Evolutionary conservation across 495 filamentous ascomycete genomes (phyloP).

Genomic region (Penicillium salamii): DNA sequence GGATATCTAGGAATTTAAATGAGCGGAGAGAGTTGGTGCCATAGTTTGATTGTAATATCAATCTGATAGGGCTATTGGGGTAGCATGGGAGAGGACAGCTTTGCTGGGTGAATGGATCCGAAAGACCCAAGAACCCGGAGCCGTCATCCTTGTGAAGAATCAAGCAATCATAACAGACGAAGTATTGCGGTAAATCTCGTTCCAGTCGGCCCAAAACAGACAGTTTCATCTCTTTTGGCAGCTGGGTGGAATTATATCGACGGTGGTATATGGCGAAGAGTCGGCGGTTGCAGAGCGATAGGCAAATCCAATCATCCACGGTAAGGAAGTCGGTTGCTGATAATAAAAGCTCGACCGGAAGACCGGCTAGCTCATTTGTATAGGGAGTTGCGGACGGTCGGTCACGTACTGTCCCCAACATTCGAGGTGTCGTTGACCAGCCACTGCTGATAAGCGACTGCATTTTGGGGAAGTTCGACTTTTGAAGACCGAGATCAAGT

Average conservation of each 20-base stretch:
- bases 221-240: neutral
- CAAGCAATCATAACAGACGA: neutral
- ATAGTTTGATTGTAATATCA: too few relatives aligned
- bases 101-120: too few relatives aligned
- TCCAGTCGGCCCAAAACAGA: neutral
- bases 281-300: slow-evolving; percentile 5
- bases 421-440: too few relatives aligned
- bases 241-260: neutral
- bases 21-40: too few relatives aligned
- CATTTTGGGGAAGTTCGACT: too few relatives aligned
- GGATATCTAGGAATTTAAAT: too few relatives aligned
- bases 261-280: neutral
- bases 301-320: neutral
- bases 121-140: neutral
- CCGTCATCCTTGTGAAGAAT: slow-evolving; percentile 1
- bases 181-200: slow-evolving; percentile 2
- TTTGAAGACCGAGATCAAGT: too few relatives aligned
- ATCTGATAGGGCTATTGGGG: too few relatives aligned
- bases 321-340: slow-evolving; percentile 7
- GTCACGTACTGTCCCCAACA: too few relatives aligned
- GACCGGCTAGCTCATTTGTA: neutral
- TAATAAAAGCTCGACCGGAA: slow-evolving; percentile 1
- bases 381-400: too few relatives aligned
- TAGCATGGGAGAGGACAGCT: too few relatives aligned
- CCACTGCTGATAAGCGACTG: too few relatives aligned